Evolutionary conservation across 2,329 filamentous ascomycete genomes (phyloP).

Genomic region (Cladorrhinum sp.): DNA sequence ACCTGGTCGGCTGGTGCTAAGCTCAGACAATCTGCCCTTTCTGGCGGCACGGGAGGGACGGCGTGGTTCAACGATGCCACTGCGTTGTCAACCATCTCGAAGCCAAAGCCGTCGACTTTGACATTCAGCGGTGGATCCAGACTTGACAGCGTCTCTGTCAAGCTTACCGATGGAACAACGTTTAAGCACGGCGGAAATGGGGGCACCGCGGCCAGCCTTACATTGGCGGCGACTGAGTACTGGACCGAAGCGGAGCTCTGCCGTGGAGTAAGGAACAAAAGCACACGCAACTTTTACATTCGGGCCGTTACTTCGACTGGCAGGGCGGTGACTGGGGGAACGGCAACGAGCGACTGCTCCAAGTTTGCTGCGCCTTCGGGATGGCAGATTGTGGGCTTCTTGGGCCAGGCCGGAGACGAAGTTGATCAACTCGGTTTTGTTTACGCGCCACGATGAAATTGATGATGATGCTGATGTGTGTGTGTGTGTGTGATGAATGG

Average conservation of each 20-base stretch:
- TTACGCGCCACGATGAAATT: slow-evolving; percentile 39
- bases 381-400: slow-evolving; percentile 52
- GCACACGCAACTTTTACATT: slow-evolving; percentile 55
- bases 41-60: slow-evolving; percentile 46
- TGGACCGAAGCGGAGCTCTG: slow-evolving; percentile 50
- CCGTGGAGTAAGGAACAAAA: slow-evolving; percentile 42
- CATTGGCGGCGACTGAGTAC: slow-evolving; percentile 45
- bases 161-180: slow-evolving; percentile 45
- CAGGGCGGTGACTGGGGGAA: slow-evolving; percentile 44
- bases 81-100: slow-evolving; percentile 33
- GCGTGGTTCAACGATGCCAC: slow-evolving; percentile 56
- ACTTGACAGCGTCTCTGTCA: slow-evolving; percentile 49
- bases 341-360: slow-evolving; percentile 44
- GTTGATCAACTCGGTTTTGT: slow-evolving; percentile 53
- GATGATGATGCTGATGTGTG: too few species aligned
- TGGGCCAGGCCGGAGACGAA: slow-evolving; percentile 52
- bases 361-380: slow-evolving; percentile 45
- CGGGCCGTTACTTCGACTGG: slow-evolving; percentile 50
- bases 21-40: slow-evolving; percentile 44
- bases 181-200: slow-evolving; percentile 54
- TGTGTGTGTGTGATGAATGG: slow-evolving; percentile 17
- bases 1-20: slow-evolving; percentile 39
- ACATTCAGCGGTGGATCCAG: slow-evolving; percentile 47
- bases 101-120: slow-evolving; percentile 38
- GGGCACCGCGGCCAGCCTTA: slow-evolving; percentile 42